These are phyloP conservation scores for Ampelomyces quisqualis DNA, from an alignment of 2,329 filamentous ascomycete genomes.

Conservation along the genomic window DNA sequence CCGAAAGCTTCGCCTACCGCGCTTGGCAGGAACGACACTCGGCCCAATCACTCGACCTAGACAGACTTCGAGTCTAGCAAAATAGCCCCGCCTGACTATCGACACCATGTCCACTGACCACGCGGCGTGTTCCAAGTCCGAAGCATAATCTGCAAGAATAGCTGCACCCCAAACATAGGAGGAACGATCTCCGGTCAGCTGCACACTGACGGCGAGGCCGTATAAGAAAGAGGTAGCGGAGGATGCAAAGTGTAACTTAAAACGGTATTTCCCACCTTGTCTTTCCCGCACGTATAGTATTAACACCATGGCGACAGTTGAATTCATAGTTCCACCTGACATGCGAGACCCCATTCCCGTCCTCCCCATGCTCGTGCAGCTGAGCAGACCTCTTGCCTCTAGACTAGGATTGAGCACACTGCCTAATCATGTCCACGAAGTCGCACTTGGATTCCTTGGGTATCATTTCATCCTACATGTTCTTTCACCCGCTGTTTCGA, in stretches of 20 bases:
- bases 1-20: constrained; percentile 3
- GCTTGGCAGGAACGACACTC: constrained; percentile 3
- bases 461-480: constrained; percentile 69
- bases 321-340: constrained; percentile 26
- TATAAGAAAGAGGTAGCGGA: constrained; percentile 4
- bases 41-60: neutral
- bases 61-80: neutral
- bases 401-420: constrained; percentile 63
- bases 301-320: constrained; percentile 23
- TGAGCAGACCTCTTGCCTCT: constrained; percentile 65
- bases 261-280: constrained; percentile 7
- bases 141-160: neutral
- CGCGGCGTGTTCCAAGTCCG: neutral
- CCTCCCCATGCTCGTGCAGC: constrained; percentile 57
- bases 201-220: neutral
- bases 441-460: constrained; percentile 63
- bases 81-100: neutral
- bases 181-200: neutral
- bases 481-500: constrained; percentile 68
- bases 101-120: neutral
- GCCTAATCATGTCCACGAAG: constrained; percentile 76
- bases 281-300: constrained; percentile 4
- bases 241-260: neutral
- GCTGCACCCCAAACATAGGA: constrained; percentile 2
- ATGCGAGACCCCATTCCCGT: constrained; percentile 74